Conservation (phyloP, 352 stramenopile species). For the Pythium graminicola region DNA sequence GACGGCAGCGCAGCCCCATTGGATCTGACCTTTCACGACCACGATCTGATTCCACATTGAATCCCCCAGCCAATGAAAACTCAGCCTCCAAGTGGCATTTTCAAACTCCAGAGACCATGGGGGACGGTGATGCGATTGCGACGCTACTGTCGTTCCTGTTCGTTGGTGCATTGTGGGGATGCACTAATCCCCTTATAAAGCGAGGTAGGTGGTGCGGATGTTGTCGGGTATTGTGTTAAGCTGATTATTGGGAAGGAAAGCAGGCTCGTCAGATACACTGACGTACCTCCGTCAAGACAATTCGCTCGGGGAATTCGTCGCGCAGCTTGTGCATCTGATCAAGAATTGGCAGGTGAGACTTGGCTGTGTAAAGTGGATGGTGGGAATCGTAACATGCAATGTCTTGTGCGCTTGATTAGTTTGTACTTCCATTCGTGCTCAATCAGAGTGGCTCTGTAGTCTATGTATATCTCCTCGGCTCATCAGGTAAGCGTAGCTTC, state of each 20-base stretch:
- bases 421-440: conserved; percentile 71
- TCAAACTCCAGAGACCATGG: background rate
- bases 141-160: conserved; percentile 76
- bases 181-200: conserved; percentile 84
- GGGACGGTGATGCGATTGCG: conserved; percentile 2
- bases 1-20: background rate
- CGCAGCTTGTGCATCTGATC: conserved; percentile 37
- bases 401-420: conserved; percentile 31
- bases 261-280: conserved; percentile 43
- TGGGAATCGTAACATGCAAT: background rate
- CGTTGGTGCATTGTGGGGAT: conserved; percentile 80
- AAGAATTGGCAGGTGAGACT: conserved; percentile 71
- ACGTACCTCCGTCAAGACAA: conserved; percentile 64
- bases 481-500: conserved; percentile 32
- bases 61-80: conserved; percentile 3
- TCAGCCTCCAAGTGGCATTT: too few species aligned
- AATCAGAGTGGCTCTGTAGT: conserved; percentile 81
- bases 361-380: background rate
- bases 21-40: conserved; percentile 7
- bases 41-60: conserved; percentile 6
- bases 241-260: too few species aligned
- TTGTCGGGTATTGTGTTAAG: too few species aligned
- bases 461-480: conserved; percentile 75
- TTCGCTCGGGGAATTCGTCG: conserved; percentile 38
- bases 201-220: conserved; percentile 34